phyloP scores from a whole-genome alignment of 139 green algal genomes.

The Chlorella sp. region DNA sequence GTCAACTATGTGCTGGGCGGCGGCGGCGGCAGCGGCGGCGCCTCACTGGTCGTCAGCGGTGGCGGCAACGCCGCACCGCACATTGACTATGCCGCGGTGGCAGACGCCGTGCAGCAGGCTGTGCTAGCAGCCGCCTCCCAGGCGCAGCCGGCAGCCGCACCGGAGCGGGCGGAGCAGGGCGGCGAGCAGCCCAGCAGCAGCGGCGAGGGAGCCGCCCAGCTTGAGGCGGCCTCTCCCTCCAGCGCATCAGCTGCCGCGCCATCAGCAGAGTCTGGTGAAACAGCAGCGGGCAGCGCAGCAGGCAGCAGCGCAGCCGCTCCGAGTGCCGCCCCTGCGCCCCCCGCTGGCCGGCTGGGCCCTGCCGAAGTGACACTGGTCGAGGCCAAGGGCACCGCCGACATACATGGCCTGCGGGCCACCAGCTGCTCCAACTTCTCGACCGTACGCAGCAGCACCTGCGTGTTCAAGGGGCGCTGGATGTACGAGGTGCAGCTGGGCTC shows the following conservation, averaged over 20 bases:
- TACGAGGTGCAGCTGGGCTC: conserved; percentile 89
- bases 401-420: neutral
- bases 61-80: neutral
- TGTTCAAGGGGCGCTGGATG: conserved; percentile 85
- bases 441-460: conserved; percentile 74
- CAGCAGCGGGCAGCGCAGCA: too few species aligned
- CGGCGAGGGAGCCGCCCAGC: neutral
- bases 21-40: neutral
- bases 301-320: neutral
- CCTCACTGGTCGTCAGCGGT: neutral
- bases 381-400: conserved; percentile 3
- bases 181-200: neutral
- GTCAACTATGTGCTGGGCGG: neutral
- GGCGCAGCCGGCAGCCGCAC: neutral
- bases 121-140: neutral
- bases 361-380: conserved; percentile 29
- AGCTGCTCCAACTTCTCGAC: conserved; percentile 78
- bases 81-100: conserved; percentile 23
- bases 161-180: neutral
- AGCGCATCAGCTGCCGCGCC: neutral
- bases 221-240: neutral
- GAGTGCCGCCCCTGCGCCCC: neutral
- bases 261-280: too few species aligned
- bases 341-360: conserved; percentile 43
- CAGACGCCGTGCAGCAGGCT: neutral